Base-by-base conservation (phyloP, 805 yeast species). In the Yarrowia keelungensis region DNA sequence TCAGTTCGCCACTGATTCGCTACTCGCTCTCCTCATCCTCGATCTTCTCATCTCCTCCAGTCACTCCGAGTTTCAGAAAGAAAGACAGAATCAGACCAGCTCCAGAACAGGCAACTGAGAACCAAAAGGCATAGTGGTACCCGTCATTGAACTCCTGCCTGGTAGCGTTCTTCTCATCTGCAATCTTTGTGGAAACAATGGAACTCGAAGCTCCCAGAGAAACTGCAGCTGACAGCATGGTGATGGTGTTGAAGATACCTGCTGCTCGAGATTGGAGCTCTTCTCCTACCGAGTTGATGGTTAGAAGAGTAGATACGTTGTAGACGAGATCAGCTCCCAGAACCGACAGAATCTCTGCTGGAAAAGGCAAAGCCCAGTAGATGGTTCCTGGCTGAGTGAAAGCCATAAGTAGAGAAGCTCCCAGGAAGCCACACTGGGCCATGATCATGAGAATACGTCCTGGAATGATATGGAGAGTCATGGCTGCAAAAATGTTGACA, bases 251-350 rank as follows among this genome's bases (percentile, higher is more conserved):
- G 71, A 83, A 83, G 3, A 83, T 76, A 15, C 86, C 85, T 4
- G 84, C 84, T 5, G 85, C 86, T 14, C 83, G 73, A 58, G 83
- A 79, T 69, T 83, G 85, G 26, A 80, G 73, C 15, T 74, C 68
- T 45, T 73, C 73, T 35, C 79, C 76, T 14, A 84, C 84, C 0
- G 84, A 76, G 5, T 81, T 77, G 49, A 83, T 73, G 0, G 84
- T 76, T 45, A 81, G 79, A 73, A 83, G 74, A 69, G 81, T 83
- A 35, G 80, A 78, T 9, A 84, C 83, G 71, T 83, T 83, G 71
- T 80, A 84, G 15, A 80, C 74, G 5, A 84, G 71, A 73, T 84
- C 86, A 0, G 85, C 85, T 0, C 86, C 86, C 15, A 83, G 47
- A 41, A 82, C 85, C 0, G 79, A 73, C 36, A 81, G 71, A 14